These are phyloP conservation scores for Paramarasmius palmivorus DNA, from an alignment of 1,284 basidiomycete species.

Conservation along the genomic window DNA sequence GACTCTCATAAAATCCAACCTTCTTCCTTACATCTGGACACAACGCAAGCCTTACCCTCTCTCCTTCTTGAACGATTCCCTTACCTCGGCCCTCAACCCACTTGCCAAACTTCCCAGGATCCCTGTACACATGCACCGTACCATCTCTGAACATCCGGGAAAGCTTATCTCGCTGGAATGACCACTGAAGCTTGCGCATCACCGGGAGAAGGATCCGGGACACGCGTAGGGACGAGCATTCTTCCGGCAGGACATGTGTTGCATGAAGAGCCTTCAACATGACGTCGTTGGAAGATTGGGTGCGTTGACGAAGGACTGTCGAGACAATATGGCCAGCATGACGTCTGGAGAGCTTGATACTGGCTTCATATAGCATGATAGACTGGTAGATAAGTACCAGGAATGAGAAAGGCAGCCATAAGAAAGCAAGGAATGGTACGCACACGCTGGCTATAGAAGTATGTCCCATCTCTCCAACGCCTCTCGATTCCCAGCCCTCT, in stretches of 20 bases:
- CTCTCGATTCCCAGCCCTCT: constrained; percentile 65
- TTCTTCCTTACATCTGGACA: constrained; percentile 63
- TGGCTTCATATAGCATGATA: constrained; percentile 58
- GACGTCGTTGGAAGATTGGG: constrained; percentile 24
- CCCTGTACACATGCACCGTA: constrained; percentile 26
- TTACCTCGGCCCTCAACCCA: constrained; percentile 57
- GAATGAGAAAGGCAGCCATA: constrained; percentile 5
- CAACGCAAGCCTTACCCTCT: constrained; percentile 64
- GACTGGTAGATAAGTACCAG: constrained; percentile 36
- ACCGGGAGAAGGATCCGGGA: constrained; percentile 56
- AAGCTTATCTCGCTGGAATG: constrained; percentile 47
- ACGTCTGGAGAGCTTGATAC: constrained; percentile 46
- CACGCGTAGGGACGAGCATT: constrained; percentile 45
- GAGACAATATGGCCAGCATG: constrained; percentile 50
- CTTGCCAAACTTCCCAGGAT: constrained; percentile 33
- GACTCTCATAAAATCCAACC: constrained; percentile 57
- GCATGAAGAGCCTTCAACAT: constrained; percentile 38
- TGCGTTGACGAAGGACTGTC: constrained; percentile 43
- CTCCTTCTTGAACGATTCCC: constrained; percentile 54
- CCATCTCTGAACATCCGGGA: constrained; percentile 50
- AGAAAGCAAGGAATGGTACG: constrained; percentile 24
- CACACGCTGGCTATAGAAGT: constrained; percentile 63
- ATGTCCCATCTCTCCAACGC: constrained; percentile 60
- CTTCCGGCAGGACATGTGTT: constrained; percentile 53
- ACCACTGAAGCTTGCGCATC: constrained; percentile 53